Evolutionary conservation across 2,329 filamentous ascomycete species (phyloP).

Genomic region (Neonectria faginata): DNA sequence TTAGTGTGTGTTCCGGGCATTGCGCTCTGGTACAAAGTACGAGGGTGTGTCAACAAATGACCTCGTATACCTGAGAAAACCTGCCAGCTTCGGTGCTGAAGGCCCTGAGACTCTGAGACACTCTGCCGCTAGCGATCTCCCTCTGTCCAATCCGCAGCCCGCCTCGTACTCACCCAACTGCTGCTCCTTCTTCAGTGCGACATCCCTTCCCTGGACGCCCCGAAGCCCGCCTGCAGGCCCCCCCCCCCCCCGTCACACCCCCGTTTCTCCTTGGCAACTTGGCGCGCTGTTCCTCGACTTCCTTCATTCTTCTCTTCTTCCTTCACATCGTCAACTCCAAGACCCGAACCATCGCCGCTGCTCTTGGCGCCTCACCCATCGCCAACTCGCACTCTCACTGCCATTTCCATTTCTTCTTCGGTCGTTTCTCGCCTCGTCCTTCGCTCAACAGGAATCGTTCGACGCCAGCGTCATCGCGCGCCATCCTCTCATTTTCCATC

Average conservation of each 20-base stretch:
- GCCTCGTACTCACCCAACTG: slow-evolving; percentile 7
- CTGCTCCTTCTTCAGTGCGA: slow-evolving; percentile 7
- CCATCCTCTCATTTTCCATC: slow-evolving; percentile 17
- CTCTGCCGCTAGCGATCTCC: slow-evolving; percentile 13
- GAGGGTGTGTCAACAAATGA: slow-evolving; percentile 10
- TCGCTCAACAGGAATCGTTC: slow-evolving; percentile 1
- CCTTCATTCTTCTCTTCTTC: slow-evolving; percentile 33
- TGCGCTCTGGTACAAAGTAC: slow-evolving; percentile 9
- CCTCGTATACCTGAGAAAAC: slow-evolving; percentile 24
- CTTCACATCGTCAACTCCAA: slow-evolving; percentile 37
- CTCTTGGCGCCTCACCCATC: slow-evolving; percentile 22
- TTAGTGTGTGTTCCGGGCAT: slow-evolving; percentile 12
- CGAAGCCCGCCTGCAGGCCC: slow-evolving; percentile 24
- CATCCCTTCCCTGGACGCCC: slow-evolving; percentile 13
- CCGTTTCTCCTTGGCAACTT: slow-evolving; percentile 44
- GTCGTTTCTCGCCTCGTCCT: slow-evolving; percentile 24
- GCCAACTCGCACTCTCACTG: neutral
- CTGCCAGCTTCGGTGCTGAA: slow-evolving; percentile 4
- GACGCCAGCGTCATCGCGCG: slow-evolving; percentile 15
- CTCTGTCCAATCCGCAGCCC: slow-evolving; percentile 20
- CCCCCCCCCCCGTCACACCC: slow-evolving; percentile 29
- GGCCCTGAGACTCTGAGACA: slow-evolving; percentile 18
- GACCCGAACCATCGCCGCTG: slow-evolving; percentile 30
- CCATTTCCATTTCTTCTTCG: slow-evolving; percentile 11
- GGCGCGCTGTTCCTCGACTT: slow-evolving; percentile 31